These are phyloP conservation scores for Zoysia japonica DNA, from an alignment of 176 grass and related monocot genomes.

Conservation along the genomic window DNA sequence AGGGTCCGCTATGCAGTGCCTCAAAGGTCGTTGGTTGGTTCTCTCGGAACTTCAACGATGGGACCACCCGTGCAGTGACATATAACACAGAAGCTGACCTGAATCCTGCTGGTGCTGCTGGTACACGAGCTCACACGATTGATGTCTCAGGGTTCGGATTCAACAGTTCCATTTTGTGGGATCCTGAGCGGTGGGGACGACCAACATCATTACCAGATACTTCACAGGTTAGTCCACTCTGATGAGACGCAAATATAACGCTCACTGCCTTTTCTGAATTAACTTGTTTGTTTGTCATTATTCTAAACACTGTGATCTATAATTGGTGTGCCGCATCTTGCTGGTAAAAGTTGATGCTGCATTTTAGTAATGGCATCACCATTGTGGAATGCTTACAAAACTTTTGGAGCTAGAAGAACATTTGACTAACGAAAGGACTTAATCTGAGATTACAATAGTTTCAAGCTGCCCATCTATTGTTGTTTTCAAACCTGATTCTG, in stretches of 20 bases:
- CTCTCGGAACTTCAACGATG: conserved; percentile 55
- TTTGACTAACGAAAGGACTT: not conserved
- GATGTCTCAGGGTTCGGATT: conserved; percentile 71
- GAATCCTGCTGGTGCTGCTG: conserved; percentile 45
- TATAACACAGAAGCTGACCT: conserved; percentile 48
- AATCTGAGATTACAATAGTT: conserved; percentile 17
- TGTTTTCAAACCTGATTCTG: conserved; percentile 7
- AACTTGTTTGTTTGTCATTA: no score
- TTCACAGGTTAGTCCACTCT: conserved; percentile 63
- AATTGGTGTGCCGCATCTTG: not conserved
- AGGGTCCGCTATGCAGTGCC: conserved; percentile 79
- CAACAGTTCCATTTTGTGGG: conserved; percentile 93
- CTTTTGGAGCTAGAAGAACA: not conserved
- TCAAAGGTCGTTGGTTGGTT: conserved; percentile 88
- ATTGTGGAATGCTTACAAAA: not conserved
- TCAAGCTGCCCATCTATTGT: conserved; percentile 23
- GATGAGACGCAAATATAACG: no score
- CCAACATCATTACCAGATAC: conserved; percentile 80
- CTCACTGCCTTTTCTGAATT: no score
- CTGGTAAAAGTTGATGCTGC: not conserved
- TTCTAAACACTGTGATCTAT: no score
- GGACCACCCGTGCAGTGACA: conserved; percentile 50
- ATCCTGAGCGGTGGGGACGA: conserved; percentile 83
- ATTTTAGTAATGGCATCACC: conserved; percentile 17
- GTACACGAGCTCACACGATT: conserved; percentile 51